These are phyloP conservation scores for Pezicula radicicola DNA, from an alignment of 2,329 filamentous ascomycete genomes.

Conservation along the genomic window DNA sequence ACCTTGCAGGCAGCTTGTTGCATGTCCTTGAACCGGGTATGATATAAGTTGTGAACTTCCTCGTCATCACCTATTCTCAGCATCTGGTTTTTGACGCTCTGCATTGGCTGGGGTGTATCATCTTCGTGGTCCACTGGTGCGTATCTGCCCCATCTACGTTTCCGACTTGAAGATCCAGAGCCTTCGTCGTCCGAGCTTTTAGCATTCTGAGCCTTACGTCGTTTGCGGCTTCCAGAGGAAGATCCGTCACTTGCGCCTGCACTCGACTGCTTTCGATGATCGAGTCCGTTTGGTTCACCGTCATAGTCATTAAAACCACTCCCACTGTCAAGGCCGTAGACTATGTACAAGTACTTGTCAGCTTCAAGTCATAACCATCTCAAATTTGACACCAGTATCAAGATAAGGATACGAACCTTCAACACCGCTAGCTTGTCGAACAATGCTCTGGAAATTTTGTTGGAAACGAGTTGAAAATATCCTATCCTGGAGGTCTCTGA, in stretches of 20 bases:
- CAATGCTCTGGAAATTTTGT: slow-evolving; percentile 10
- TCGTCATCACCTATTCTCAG: slow-evolving; percentile 51
- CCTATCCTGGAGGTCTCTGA: slow-evolving; percentile 12
- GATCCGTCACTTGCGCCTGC: slow-evolving; percentile 13
- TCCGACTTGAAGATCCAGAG: slow-evolving; percentile 19
- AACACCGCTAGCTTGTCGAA: slow-evolving; percentile 3
- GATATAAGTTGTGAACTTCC: slow-evolving; percentile 57
- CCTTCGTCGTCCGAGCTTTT: slow-evolving; percentile 21
- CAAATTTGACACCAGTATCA: not conserved
- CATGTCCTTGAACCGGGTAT: slow-evolving; percentile 58
- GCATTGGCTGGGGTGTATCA: slow-evolving; percentile 9
- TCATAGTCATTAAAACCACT: not conserved
- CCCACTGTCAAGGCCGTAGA: not conserved
- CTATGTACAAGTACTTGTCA: not conserved
- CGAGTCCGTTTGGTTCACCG: not conserved
- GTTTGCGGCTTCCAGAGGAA: slow-evolving; percentile 10
- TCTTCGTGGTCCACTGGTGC: not conserved
- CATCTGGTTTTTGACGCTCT: slow-evolving; percentile 21
- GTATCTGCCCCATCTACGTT: slow-evolving; percentile 1
- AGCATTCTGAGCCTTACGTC: slow-evolving; percentile 11
- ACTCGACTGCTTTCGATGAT: slow-evolving; percentile 1
- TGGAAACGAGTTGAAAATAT: slow-evolving; percentile 17
- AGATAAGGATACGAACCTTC: slow-evolving; percentile 8
- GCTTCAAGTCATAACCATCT: not conserved
- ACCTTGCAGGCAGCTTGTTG: slow-evolving; percentile 71